These are phyloP conservation scores for Pholiota microspora DNA, from an alignment of 768 basidiomycete species.

Conservation along the genomic window DNA sequence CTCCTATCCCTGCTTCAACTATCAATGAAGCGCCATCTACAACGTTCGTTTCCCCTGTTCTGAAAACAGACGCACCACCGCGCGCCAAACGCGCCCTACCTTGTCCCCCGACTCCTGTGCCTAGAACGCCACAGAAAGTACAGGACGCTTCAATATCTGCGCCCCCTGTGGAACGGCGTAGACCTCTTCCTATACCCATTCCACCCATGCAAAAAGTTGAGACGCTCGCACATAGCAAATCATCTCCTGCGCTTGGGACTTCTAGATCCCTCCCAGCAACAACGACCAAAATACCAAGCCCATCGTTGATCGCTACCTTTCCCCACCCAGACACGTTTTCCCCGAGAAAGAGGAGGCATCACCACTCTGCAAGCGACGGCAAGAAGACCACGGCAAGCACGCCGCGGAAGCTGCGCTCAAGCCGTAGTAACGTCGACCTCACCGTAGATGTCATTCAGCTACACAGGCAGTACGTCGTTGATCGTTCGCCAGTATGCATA, in stretches of 20 bases:
- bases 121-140: neutral
- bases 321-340: neutral
- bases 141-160: neutral
- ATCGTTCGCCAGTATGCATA: neutral
- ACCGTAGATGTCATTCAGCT: constrained; percentile 3
- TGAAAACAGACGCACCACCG: neutral
- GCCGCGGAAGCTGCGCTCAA: neutral
- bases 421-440: constrained; percentile 2
- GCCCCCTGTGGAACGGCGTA: constrained; percentile 1
- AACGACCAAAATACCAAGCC: neutral
- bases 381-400: neutral
- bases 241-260: neutral
- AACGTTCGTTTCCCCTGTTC: neutral
- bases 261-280: neutral
- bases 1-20: constrained; percentile 4
- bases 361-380: neutral
- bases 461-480: constrained; percentile 2
- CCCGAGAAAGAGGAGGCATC: neutral
- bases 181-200: constrained; percentile 9
- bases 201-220: constrained; percentile 11
- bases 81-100: constrained; percentile 5
- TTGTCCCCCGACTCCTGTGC: neutral
- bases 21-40: neutral
- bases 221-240: neutral
- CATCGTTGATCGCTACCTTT: constrained; percentile 6